Percentiles rank a stretch among this genome's conserved stretches.
These are phyloP conservation scores for Ambrosia artemisiifolia DNA, from an alignment of 129 eudicot species.

Conservation along the genomic window DNA sequence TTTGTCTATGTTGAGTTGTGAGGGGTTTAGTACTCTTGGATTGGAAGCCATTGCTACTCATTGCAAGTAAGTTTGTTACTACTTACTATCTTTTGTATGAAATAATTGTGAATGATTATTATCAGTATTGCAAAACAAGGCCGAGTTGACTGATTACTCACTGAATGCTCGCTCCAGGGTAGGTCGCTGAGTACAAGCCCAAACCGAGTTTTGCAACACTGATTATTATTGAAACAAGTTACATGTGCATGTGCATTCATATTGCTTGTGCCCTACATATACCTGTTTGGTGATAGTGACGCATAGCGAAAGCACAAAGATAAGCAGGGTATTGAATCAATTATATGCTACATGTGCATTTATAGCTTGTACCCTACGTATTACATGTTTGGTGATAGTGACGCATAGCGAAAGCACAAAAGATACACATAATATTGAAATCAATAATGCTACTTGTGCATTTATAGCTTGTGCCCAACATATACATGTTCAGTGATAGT, in stretches of 20 bases:
- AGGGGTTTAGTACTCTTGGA: conserved; percentile 77
- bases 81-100: background rate
- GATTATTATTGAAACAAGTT: background rate
- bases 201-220: too few relatives aligned
- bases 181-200: too few relatives aligned
- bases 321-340: too few relatives aligned
- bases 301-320: too few relatives aligned
- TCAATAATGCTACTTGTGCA: background rate
- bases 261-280: background rate
- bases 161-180: too few relatives aligned
- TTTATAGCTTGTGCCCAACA: background rate
- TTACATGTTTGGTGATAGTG: too few relatives aligned
- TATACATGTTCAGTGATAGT: too few relatives aligned
- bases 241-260: background rate
- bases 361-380: background rate
- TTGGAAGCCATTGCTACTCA: conserved; percentile 68
- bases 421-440: too few relatives aligned
- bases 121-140: too few relatives aligned
- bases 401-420: too few relatives aligned
- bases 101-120: background rate
- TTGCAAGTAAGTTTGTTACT: conserved; percentile 53
- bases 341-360: background rate
- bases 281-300: too few relatives aligned
- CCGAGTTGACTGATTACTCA: too few relatives aligned
- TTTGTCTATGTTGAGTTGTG: conserved; percentile 65